Conservation (phyloP, 208 protist species). For the Crithidia acanthocephali region DNA sequence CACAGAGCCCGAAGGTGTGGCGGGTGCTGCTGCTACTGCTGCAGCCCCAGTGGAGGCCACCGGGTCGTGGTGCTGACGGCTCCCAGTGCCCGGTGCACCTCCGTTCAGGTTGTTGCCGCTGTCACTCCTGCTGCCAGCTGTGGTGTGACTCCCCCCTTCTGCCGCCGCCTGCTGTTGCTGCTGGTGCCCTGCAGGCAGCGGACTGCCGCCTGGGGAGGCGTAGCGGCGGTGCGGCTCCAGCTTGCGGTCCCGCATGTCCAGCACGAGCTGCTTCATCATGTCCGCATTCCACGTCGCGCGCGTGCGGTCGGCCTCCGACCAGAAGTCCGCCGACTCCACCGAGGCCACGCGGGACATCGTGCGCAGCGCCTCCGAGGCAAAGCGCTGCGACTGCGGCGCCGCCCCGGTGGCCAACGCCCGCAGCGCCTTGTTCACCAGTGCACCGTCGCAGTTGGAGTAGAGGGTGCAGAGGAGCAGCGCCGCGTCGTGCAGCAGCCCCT, state of each 20-base stretch:
- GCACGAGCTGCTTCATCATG: constrained; percentile 81
- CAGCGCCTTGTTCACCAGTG: constrained; percentile 64
- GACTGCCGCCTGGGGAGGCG: constrained; percentile 7
- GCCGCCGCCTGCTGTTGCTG: neutral
- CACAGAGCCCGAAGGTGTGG: neutral
- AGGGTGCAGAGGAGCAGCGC: constrained; percentile 78
- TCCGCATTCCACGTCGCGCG: constrained; percentile 79
- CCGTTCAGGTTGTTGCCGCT: neutral
- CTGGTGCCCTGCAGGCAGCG: neutral
- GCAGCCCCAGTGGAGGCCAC: neutral
- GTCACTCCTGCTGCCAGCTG: neutral
- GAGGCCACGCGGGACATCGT: constrained; percentile 85
- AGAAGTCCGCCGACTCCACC: constrained; percentile 51
- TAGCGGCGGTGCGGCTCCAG: constrained; percentile 46
- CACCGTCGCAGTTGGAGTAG: constrained; percentile 66
- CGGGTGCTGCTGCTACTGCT: constrained; percentile 6
- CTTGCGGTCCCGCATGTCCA: constrained; percentile 73
- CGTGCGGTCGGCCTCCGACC: constrained; percentile 79
- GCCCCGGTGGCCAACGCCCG: constrained; percentile 39
- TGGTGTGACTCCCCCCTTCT: neutral
- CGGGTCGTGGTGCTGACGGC: neutral
- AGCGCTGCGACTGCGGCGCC: constrained; percentile 69
- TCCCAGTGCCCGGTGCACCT: neutral
- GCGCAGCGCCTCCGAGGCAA: constrained; percentile 73
- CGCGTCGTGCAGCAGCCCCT: constrained; percentile 83